These are phyloP conservation scores for Atalantia buxifolia DNA, from an alignment of 345 rosid species.

Conservation along the genomic window DNA sequence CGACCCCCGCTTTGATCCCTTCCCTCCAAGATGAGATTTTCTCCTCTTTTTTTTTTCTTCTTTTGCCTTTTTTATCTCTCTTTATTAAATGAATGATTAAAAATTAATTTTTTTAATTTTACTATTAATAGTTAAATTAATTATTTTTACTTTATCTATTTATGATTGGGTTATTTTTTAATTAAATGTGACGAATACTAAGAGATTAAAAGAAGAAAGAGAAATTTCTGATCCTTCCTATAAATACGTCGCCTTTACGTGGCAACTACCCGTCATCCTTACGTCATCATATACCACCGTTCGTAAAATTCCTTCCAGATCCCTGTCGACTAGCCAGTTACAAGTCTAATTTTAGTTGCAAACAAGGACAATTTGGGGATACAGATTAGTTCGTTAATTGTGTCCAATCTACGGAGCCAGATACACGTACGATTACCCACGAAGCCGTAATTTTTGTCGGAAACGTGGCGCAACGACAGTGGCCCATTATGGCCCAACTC, in stretches of 20 bases:
- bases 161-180: no score
- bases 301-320: neutral
- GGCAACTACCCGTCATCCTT: slow-evolving; percentile 7
- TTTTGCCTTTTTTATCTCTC: no score
- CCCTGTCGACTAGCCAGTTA: neutral
- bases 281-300: neutral
- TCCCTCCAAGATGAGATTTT: slow-evolving; percentile 8
- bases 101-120: no score
- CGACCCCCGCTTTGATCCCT: neutral
- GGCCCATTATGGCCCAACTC: neutral
- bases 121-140: no score
- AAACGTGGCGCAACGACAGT: slow-evolving; percentile 9
- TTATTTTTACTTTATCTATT: no score
- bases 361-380: neutral
- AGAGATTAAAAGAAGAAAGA: no score
- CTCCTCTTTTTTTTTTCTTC: no score
- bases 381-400: neutral
- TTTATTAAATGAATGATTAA: no score
- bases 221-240: no score
- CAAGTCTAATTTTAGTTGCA: neutral
- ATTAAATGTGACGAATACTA: no score
- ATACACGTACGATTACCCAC: neutral
- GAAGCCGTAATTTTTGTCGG: slow-evolving; percentile 3
- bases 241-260: neutral
- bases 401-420: neutral